Evolutionary conservation across 352 stramenopile species (phyloP).

Genomic region (Globisporangium nagaii): DNA sequence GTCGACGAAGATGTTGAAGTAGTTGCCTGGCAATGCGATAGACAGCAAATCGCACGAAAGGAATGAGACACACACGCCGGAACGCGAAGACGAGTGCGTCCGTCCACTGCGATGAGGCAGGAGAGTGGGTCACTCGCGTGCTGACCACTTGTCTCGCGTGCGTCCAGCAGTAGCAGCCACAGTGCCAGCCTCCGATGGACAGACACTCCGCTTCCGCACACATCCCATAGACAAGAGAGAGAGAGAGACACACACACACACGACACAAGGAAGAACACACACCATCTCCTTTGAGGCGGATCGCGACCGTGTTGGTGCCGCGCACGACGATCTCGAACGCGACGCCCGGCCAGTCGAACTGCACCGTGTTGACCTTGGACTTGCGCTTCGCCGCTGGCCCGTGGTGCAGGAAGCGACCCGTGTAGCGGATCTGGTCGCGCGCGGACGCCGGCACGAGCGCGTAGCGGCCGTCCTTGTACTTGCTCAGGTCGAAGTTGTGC

Average conservation of each 20-base stretch:
- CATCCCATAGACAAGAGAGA: too few species aligned
- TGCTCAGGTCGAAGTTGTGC: conserved; percentile 75
- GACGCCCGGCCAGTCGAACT: conserved; percentile 82
- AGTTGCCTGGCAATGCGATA: conserved; percentile 56
- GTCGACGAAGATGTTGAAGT: conserved; percentile 87
- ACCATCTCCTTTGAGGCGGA: conserved; percentile 84
- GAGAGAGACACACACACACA: neutral
- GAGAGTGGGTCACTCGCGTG: conserved; percentile 11
- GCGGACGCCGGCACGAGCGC: conserved; percentile 65
- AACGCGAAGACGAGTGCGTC: neutral
- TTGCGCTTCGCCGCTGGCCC: conserved; percentile 46
- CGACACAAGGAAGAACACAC: neutral
- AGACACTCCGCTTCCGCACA: too few species aligned
- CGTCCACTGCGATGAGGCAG: neutral
- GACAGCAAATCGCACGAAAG: neutral
- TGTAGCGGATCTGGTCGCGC: conserved; percentile 69
- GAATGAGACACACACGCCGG: neutral
- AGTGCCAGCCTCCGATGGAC: too few species aligned
- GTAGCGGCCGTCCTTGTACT: conserved; percentile 72
- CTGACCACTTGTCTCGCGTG: conserved; percentile 15
- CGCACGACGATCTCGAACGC: conserved; percentile 58
- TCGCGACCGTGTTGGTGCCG: conserved; percentile 54
- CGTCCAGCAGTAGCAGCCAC: too few species aligned
- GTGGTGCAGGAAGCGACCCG: conserved; percentile 69
- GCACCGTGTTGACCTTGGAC: conserved; percentile 83